phyloP scores from a whole-genome alignment of 805 yeast species.

The Limtongia smithiae region DNA sequence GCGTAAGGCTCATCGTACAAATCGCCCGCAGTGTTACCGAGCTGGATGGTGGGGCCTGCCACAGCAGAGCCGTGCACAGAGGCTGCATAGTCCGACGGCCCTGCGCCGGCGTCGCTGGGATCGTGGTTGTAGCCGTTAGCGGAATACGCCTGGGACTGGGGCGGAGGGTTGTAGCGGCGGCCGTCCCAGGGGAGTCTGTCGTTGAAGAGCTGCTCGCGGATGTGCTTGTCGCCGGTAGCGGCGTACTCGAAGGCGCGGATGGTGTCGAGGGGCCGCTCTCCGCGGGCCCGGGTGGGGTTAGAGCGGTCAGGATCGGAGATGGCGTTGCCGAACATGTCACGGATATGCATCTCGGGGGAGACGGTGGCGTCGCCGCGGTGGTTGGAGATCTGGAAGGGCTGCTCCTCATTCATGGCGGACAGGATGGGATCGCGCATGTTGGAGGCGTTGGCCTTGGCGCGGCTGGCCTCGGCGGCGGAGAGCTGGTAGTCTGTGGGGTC shows the following conservation, averaged over 20 bases:
- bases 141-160: slow-evolving; percentile 31
- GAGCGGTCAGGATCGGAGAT: slow-evolving; percentile 79
- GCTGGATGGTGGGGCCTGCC: slow-evolving; percentile 28
- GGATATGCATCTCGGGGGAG: slow-evolving; percentile 53
- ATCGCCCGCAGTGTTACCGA: slow-evolving; percentile 32
- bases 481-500: slow-evolving; percentile 2
- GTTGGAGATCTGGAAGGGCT: slow-evolving; percentile 77
- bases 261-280: slow-evolving; percentile 96
- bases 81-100: not conserved
- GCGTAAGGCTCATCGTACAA: slow-evolving; percentile 36
- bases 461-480: slow-evolving; percentile 22
- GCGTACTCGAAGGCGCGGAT: slow-evolving; percentile 91
- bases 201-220: slow-evolving; percentile 39
- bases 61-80: slow-evolving; percentile 8
- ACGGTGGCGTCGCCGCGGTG: slow-evolving; percentile 42
- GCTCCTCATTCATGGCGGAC: slow-evolving; percentile 90
- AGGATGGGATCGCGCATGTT: slow-evolving; percentile 68
- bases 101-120: slow-evolving; percentile 36
- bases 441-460: slow-evolving; percentile 23
- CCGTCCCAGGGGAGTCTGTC: slow-evolving; percentile 36
- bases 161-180: slow-evolving; percentile 24
- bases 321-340: slow-evolving; percentile 82
- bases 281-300: slow-evolving; percentile 88
- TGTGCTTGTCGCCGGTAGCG: slow-evolving; percentile 72
- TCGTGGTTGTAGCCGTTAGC: slow-evolving; percentile 32